Conservation (phyloP, 805 yeast species). For the Barnettozyma californica region DNA sequence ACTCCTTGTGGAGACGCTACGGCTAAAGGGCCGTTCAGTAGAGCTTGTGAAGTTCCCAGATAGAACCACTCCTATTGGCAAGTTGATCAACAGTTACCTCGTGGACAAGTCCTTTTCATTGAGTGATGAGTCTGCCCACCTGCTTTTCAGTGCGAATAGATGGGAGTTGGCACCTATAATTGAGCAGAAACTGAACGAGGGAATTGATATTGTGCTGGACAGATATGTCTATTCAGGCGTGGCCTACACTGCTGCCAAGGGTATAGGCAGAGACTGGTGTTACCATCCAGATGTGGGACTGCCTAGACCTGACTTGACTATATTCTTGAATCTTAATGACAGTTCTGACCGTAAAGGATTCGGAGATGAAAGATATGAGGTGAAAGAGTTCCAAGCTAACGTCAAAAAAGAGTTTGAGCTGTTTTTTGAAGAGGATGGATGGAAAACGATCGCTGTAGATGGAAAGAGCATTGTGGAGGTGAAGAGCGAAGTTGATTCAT, state of each 20-base stretch:
- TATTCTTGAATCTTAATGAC: conserved; percentile 64
- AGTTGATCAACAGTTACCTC: conserved; percentile 69
- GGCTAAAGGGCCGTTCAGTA: conserved; percentile 30
- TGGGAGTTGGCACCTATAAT: conserved; percentile 74
- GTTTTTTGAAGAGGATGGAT: conserved; percentile 34
- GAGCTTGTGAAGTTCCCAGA: conserved; percentile 79
- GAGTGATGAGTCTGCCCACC: conserved; percentile 78
- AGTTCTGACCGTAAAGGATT: conserved; percentile 60
- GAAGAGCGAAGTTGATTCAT: conserved; percentile 37
- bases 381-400: conserved; percentile 59
- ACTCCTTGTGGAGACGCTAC: conserved; percentile 30
- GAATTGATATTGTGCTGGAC: conserved; percentile 66
- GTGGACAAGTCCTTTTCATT: conserved; percentile 43
- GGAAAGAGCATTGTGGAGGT: conserved; percentile 52
- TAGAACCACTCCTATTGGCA: conserved; percentile 76
- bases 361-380: conserved; percentile 94
- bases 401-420: conserved; percentile 59
- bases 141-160: conserved; percentile 86
- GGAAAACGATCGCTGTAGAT: conserved; percentile 56
- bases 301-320: conserved; percentile 77
- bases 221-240: conserved; percentile 90
- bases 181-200: conserved; percentile 38
- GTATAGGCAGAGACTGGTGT: conserved; percentile 72
- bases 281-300: conserved; percentile 75
- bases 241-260: conserved; percentile 88